Base-by-base conservation (phyloP, 164 flowering plant species). In the Houttuynia cordata region DNA sequence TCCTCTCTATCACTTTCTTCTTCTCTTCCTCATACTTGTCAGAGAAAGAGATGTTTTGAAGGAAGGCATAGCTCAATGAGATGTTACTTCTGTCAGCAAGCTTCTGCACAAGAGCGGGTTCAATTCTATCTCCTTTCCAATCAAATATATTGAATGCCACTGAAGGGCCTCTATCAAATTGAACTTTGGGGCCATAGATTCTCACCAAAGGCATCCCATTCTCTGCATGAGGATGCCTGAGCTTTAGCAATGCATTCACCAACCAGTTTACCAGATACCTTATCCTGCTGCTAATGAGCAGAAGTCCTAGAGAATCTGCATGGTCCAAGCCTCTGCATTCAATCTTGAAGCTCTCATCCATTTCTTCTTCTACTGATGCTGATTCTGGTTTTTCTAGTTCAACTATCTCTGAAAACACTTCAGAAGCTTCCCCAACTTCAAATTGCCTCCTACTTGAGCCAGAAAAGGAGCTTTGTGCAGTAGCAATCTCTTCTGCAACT, bases 51-150 rank as follows among this genome's bases (percentile, higher is more conserved):
- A 92, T 79, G 62, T 84, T 76, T 54, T 80, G 79, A 39, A 92
- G 56, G 67, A 81, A 79, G 13, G 89, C 91, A 62, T 71, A 73
- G 68, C 96, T 70, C 4, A 89, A 75, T 51, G 98, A 89, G 49
- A 92, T 87, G 52, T 81, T 84, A 71, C 69, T 84, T 57, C 96
- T 65, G 64, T 89, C 98, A 5, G 96, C 95, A 18, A 92, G 93
- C 67, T 92, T 92, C 78, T 92, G 98, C 30, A 89, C 84, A 4
- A 92, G 83, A 49, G 69, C 64, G 10, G 98, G 93, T 22, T 87
- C 93, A 21, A 92, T 81, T 64, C 78, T 89, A 50, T 84, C 88
- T 20, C 96, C 96, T 74, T 87, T 89, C 96, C 96, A 89, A 70
- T 92, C 96, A 67, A 74, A 87, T 40, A 92, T 69, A 69, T 89